Conservation (phyloP, 176 grass and related monocot species). For the Paspalum notatum region DNA sequence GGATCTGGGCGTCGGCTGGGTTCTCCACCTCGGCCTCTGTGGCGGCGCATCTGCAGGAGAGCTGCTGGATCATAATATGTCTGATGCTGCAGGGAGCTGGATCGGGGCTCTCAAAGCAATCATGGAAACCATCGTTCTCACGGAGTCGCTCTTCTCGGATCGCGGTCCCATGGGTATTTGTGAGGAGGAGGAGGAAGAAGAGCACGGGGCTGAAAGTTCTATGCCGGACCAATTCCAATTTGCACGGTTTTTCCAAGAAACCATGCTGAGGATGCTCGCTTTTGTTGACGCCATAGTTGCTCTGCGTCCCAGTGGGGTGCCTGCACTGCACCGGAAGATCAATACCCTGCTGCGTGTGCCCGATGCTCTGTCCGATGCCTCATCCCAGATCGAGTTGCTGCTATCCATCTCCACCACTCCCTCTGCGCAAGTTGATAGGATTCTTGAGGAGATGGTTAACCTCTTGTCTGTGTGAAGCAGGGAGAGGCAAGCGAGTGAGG, state of each 20-base stretch:
- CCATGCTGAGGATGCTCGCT: not conserved
- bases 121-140: no score
- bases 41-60: no score
- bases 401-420: not conserved
- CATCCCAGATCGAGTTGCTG: not conserved
- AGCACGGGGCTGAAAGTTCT: no score
- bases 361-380: not conserved
- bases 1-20: no score
- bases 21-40: no score
- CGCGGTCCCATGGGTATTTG: no score
- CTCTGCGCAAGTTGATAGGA: not conserved
- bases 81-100: no score
- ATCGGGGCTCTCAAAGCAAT: no score
- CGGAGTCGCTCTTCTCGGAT: no score
- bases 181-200: no score
- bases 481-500: not conserved
- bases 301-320: not conserved
- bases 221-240: not conserved
- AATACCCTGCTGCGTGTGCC: not conserved
- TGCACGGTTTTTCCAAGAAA: not conserved
- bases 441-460: not conserved
- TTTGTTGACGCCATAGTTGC: not conserved
- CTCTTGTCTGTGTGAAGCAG: not conserved
- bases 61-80: no score
- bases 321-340: not conserved